These are phyloP conservation scores for Stygiomarasmius scandens DNA, from an alignment of 1,284 basidiomycete genomes.

Conservation along the genomic window DNA sequence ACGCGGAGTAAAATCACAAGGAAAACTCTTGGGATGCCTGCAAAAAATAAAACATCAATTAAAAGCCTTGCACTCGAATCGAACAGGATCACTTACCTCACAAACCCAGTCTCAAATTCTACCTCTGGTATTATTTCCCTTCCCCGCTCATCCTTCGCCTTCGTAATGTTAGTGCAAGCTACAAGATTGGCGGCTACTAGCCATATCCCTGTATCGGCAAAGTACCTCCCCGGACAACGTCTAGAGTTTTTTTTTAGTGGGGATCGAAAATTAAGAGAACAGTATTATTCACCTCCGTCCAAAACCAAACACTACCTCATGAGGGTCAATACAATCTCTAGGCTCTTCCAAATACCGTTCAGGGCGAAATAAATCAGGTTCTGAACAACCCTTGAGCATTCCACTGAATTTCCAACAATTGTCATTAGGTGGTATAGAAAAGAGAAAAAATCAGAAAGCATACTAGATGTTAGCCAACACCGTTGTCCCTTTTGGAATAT, in stretches of 20 bases:
- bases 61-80: neutral
- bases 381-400: conserved; percentile 5
- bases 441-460: neutral
- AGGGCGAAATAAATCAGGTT: conserved; percentile 4
- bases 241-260: conserved; percentile 21
- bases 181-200: conserved; percentile 8
- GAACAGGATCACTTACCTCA: conserved; percentile 6
- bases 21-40: neutral
- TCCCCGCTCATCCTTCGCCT: conserved; percentile 8
- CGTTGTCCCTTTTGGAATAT: conserved; percentile 4
- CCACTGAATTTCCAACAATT: neutral
- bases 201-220: conserved; percentile 24
- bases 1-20: neutral
- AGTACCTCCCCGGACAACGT: conserved; percentile 45
- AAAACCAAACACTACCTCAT: conserved; percentile 5
- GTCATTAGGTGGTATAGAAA: neutral
- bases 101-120: conserved; percentile 9
- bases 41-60: neutral
- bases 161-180: conserved; percentile 11
- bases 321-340: neutral
- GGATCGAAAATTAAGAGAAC: neutral
- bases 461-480: conserved; percentile 6
- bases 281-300: neutral
- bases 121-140: conserved; percentile 12
- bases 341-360: neutral